A percentile compares a stretch with the other conserved stretches of the same genome.
Conservation (phyloP, 345 rosid species). For the Brassica rapa region DNA sequence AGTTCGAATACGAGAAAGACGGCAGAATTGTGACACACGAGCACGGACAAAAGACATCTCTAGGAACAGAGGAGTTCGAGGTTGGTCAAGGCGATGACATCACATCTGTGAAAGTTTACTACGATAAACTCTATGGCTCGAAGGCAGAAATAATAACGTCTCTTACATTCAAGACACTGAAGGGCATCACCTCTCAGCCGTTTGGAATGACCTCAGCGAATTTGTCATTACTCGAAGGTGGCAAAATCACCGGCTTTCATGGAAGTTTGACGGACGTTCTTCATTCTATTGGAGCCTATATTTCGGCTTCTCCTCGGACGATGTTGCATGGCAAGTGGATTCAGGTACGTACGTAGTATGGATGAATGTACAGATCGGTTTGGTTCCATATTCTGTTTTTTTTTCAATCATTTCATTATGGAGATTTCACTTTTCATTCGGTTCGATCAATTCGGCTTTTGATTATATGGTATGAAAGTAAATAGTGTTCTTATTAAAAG, state of each 20-base stretch:
- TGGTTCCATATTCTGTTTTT: too few relatives aligned
- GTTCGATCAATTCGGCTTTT: too few relatives aligned
- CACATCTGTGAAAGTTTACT: not conserved
- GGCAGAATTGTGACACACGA: not conserved
- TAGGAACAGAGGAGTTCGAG: not conserved
- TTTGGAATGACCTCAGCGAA: not conserved
- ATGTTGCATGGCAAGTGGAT: not conserved
- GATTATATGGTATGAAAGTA: too few relatives aligned
- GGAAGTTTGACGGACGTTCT: constrained; percentile 12
- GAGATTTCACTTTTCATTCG: too few relatives aligned
- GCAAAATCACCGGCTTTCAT: constrained; percentile 23
- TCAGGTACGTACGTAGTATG: not conserved
- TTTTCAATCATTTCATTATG: too few relatives aligned
- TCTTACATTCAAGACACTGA: not conserved
- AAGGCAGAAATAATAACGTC: not conserved
- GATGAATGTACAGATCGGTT: too few relatives aligned
- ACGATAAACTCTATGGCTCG: not conserved
- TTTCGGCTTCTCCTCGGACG: not conserved
- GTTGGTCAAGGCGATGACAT: not conserved
- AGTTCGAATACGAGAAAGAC: not conserved
- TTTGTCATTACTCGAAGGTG: not conserved
- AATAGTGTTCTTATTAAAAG: too few relatives aligned
- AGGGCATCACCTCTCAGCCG: not conserved
- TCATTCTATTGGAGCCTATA: constrained; percentile 25
- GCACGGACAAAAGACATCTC: not conserved